These are phyloP conservation scores for Phylloporus sp. DNA, from an alignment of 768 basidiomycete genomes.

Conservation along the genomic window DNA sequence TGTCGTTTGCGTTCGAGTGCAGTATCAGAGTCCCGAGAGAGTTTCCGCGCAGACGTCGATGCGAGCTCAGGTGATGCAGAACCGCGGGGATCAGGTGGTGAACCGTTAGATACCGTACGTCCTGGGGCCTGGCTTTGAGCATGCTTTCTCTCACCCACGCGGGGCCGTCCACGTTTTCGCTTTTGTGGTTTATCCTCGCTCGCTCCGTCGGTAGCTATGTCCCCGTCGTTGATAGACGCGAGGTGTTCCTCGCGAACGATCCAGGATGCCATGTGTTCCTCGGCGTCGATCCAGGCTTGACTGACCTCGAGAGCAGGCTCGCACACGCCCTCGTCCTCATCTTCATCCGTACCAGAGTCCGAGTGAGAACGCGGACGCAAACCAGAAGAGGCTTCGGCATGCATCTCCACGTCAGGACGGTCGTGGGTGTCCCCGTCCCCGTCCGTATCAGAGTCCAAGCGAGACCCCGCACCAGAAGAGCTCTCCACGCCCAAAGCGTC, in stretches of 20 bases:
- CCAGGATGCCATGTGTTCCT: slow-evolving; percentile 30
- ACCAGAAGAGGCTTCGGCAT: slow-evolving; percentile 21
- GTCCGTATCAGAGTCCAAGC: no score
- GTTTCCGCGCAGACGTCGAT: not conserved
- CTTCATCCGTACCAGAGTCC: not conserved
- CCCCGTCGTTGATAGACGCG: not conserved
- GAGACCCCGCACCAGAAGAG: no score
- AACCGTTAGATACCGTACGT: not conserved
- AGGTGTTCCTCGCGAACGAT: slow-evolving; percentile 14
- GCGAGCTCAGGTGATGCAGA: not conserved
- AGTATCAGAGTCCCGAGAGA: not conserved
- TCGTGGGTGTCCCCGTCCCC: no score
- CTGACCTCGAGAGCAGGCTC: slow-evolving; percentile 35
- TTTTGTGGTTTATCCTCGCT: not conserved
- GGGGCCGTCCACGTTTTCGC: slow-evolving; percentile 12
- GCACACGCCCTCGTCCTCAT: slow-evolving; percentile 1
- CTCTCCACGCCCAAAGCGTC: not conserved
- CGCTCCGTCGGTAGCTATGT: not conserved
- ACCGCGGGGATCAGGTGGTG: not conserved
- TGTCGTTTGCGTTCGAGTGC: slow-evolving; percentile 12
- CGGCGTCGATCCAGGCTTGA: slow-evolving; percentile 32
- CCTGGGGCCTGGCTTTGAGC: not conserved
- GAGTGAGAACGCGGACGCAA: slow-evolving; percentile 19
- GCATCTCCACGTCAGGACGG: slow-evolving; percentile 1
- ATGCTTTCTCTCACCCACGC: not conserved